Percentiles rank a stretch among this genome's conserved stretches.
Evolutionary conservation across 441 rosid genomes (phyloP).

Genomic region (Jatropha multifida): DNA sequence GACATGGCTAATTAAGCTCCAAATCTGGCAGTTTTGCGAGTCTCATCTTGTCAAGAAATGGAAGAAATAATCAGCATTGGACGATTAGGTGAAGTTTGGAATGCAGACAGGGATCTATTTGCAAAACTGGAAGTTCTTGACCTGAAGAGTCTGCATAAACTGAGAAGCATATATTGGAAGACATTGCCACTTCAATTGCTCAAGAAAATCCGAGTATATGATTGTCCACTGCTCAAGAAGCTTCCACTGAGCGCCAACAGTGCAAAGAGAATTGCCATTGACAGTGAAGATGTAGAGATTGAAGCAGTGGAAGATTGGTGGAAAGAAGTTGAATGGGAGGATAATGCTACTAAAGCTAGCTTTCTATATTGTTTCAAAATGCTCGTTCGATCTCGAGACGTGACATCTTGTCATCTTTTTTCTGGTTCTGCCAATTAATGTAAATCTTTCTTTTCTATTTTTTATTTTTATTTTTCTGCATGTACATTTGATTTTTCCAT

Average conservation of each 20-base stretch:
- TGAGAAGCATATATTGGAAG: constrained; percentile 9
- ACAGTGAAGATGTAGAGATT: neutral
- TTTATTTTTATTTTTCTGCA: no score
- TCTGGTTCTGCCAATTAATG: no score
- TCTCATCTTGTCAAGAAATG: neutral
- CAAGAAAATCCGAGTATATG: neutral
- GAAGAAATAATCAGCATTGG: neutral
- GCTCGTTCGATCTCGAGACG: neutral
- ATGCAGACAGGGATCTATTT: neutral
- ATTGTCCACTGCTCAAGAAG: constrained; percentile 3
- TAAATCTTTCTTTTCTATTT: no score
- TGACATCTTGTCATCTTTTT: neutral
- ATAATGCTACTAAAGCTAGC: neutral
- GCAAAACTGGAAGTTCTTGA: neutral
- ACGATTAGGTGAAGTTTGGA: neutral
- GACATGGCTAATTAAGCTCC: neutral
- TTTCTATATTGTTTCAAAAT: neutral
- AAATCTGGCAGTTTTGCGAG: neutral
- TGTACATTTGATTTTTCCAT: no score
- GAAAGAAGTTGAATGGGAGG: constrained; percentile 9
- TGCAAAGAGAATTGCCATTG: no score
- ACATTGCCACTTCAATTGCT: neutral
- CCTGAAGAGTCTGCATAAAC: neutral
- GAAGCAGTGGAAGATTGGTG: constrained; percentile 4
- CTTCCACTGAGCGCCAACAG: constrained; percentile 3